Evolutionary conservation across 768 basidiomycete genomes (phyloP).

Genomic region (Tricholoma furcatifolium): DNA sequence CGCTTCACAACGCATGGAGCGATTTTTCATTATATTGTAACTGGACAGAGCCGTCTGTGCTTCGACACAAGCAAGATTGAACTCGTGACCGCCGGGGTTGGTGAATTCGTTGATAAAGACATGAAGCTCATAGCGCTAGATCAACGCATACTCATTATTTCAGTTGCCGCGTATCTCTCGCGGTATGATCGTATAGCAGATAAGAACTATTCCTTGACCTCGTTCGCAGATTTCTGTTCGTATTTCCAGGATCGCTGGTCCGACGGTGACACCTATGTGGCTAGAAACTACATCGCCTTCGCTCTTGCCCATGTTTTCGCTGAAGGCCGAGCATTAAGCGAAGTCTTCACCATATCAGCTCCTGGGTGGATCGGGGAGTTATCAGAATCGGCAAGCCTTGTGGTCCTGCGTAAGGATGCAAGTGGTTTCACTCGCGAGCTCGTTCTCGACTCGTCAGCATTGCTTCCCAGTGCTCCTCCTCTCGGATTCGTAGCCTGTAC

Average conservation of each 20-base stretch:
- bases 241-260: background rate
- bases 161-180: background rate
- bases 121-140: slow-evolving; percentile 1
- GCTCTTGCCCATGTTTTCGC: background rate
- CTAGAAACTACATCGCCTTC: background rate
- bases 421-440: background rate
- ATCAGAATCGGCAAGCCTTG: background rate
- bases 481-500: background rate
- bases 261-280: background rate
- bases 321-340: background rate
- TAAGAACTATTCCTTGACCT: background rate
- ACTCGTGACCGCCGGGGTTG: background rate
- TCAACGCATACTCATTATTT: background rate
- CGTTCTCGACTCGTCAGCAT: background rate
- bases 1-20: background rate
- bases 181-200: background rate
- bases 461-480: background rate
- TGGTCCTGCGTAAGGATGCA: background rate
- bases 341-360: background rate
- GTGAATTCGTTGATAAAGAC: background rate
- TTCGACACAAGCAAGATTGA: background rate
- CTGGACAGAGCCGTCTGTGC: background rate
- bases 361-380: background rate
- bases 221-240: background rate
- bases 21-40: background rate